phyloP scores from a whole-genome alignment of 2,329 filamentous ascomycete species.

The Talaromyces sp. region DNA sequence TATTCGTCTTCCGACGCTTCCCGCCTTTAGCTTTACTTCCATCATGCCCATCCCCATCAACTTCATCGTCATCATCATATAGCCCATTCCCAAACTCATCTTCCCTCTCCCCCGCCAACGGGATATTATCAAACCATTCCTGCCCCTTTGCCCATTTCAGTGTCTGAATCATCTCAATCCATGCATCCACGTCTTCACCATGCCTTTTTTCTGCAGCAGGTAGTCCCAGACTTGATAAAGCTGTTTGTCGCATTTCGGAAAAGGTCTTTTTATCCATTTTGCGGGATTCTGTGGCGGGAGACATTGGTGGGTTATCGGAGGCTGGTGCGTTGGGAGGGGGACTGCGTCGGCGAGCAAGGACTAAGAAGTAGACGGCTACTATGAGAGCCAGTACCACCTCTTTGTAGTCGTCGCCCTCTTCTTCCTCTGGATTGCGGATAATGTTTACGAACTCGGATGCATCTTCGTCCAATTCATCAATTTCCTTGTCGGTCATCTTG shows the following conservation, averaged over 20 bases:
- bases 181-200: slow-evolving; percentile 58
- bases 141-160: slow-evolving; percentile 54
- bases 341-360: slow-evolving; percentile 51
- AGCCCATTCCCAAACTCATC: slow-evolving; percentile 30
- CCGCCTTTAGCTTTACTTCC: slow-evolving; percentile 22
- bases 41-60: slow-evolving; percentile 27
- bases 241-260: slow-evolving; percentile 41
- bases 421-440: slow-evolving; percentile 44
- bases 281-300: slow-evolving; percentile 17
- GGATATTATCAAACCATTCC: slow-evolving; percentile 67
- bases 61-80: slow-evolving; percentile 37
- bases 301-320: slow-evolving; percentile 7
- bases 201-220: slow-evolving; percentile 44
- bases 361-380: slow-evolving; percentile 47
- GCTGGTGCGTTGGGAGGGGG: slow-evolving; percentile 19
- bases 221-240: slow-evolving; percentile 37
- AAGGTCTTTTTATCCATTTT: slow-evolving; percentile 45
- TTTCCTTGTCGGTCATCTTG: slow-evolving; percentile 50
- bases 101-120: slow-evolving; percentile 37
- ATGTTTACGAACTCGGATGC: slow-evolving; percentile 36
- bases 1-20: slow-evolving; percentile 29
- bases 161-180: slow-evolving; percentile 57
- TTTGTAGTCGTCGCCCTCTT: slow-evolving; percentile 45
- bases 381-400: slow-evolving; percentile 40
- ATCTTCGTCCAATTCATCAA: slow-evolving; percentile 41